Base-by-base conservation (phyloP, 108 stramenopile species). In the Nitzschia sp. region DNA sequence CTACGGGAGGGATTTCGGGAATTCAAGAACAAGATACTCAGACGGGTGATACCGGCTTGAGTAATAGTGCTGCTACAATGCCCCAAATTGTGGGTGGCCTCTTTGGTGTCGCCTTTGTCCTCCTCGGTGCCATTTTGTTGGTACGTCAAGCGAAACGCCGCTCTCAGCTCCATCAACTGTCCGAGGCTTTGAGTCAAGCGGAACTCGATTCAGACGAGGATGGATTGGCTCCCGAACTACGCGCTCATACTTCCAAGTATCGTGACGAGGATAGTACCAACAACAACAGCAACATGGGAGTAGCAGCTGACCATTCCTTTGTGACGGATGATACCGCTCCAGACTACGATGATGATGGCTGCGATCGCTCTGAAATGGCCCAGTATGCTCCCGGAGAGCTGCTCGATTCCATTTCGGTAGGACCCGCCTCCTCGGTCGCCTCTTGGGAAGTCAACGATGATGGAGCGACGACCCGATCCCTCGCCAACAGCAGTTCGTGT, bases 401-500 rank as follows among this genome's bases (percentile, higher is more conserved):
- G 0, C 25, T 63, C 21, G 71, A 72, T 15, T 28, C 31, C 1
- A 32, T 55, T 0, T 72, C 71, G 11, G 55, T 63, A 4, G 62
- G 44, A 4, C 60, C 36, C 1, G 26, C 60, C 15, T 72, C 71
- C 17, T 72, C 71, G 22, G 71, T 55, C 15, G 63, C 53, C 53
- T 63, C 71, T 5, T 8, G 63, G 11, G 25, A 17, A 27, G 55
- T 53, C 15, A 17, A 29, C 27, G 46, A 32, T 33, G 62, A 61
- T 17, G 46, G 29, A 0, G 31, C 54, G 13, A 41, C 9, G 6
- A 41, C 38, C 6, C 9, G 38, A 41, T 9, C 9, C 38, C n/a
- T n/a, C n/a, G n/a, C n/a, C n/a, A n/a, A n/a, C n/a, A n/a, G n/a
- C n/a, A n/a, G n/a, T n/a, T n/a, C n/a, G n/a, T n/a, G n/a, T n/a